Percentiles rank a stretch among this genome's conserved stretches.
phyloP scores from a whole-genome alignment of 2,329 filamentous ascomycete genomes.

The Ilyonectria robusta region DNA sequence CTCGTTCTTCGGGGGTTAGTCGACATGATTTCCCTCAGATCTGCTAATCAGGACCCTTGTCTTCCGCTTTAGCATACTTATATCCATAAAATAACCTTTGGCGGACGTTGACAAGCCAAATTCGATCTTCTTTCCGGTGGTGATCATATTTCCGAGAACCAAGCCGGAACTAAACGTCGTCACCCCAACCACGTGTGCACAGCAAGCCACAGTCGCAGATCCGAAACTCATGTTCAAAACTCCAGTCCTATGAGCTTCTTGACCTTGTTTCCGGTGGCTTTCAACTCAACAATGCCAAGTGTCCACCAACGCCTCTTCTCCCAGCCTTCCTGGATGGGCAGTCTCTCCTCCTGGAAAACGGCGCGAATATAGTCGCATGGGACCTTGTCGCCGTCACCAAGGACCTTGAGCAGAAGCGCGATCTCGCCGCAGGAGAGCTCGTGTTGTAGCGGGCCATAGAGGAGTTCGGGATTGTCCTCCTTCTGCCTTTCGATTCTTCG shows the following conservation, averaged over 20 bases:
- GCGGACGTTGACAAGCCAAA: background rate
- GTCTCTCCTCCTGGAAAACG: constrained; percentile 41
- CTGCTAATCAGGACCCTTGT: background rate
- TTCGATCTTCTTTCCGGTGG: background rate
- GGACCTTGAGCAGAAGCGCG: constrained; percentile 38
- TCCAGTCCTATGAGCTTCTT: background rate
- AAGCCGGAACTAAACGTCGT: background rate
- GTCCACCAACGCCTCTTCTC: constrained; percentile 38
- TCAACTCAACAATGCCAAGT: constrained; percentile 38
- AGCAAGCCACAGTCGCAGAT: background rate
- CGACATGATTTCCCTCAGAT: constrained; percentile 1
- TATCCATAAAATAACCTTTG: background rate
- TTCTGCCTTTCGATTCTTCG: constrained; percentile 35
- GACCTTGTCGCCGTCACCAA: constrained; percentile 36
- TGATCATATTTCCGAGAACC: background rate
- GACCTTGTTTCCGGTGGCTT: constrained; percentile 7
- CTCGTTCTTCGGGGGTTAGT: background rate
- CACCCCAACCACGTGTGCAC: background rate
- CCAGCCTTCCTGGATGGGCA: constrained; percentile 41
- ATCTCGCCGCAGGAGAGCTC: constrained; percentile 41
- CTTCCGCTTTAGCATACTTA: background rate
- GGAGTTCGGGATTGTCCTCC: constrained; percentile 34
- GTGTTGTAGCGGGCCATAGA: constrained; percentile 35
- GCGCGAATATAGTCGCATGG: constrained; percentile 35
- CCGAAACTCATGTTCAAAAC: background rate